Percentiles rank a stretch among this genome's conserved stretches.
Conservation (phyloP, 306 rosid species). For the Styphnolobium japonicum region DNA sequence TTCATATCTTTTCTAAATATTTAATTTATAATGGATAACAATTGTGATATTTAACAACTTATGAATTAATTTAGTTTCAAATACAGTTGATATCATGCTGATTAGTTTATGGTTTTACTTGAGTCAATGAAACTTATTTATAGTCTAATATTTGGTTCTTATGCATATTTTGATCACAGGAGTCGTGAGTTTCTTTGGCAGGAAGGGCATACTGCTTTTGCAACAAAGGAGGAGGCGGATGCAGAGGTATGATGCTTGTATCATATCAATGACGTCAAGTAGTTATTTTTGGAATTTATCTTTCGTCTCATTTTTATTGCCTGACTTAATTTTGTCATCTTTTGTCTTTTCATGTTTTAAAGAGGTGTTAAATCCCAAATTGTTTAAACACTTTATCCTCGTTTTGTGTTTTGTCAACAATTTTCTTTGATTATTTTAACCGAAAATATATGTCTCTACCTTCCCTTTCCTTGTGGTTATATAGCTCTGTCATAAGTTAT, state of each 20-base stretch:
- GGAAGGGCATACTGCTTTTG: slow-evolving; percentile 99
- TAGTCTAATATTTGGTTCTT: neutral
- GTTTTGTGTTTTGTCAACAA: neutral
- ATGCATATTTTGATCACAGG: slow-evolving; percentile 48
- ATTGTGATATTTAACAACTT: neutral
- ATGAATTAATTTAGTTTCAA: neutral
- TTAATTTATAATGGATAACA: neutral
- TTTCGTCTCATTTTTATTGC: neutral
- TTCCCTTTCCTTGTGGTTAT: neutral
- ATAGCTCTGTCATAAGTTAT: neutral
- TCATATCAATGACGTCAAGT: slow-evolving; percentile 5
- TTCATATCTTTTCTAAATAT: neutral
- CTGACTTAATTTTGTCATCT: slow-evolving; percentile 5
- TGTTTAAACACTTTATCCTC: neutral
- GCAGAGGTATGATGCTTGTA: slow-evolving; percentile 86
- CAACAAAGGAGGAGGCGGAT: slow-evolving; percentile 89
- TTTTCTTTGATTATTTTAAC: neutral
- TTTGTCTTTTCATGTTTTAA: neutral
- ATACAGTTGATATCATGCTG: neutral
- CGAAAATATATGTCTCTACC: too few species aligned
- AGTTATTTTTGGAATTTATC: neutral
- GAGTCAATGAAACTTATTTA: neutral
- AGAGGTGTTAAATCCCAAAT: neutral
- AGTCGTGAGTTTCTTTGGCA: slow-evolving; percentile 99
- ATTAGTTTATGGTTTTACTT: neutral